phyloP scores from a whole-genome alignment of 164 flowering plant genomes.

The Macadamia tetraphylla region DNA sequence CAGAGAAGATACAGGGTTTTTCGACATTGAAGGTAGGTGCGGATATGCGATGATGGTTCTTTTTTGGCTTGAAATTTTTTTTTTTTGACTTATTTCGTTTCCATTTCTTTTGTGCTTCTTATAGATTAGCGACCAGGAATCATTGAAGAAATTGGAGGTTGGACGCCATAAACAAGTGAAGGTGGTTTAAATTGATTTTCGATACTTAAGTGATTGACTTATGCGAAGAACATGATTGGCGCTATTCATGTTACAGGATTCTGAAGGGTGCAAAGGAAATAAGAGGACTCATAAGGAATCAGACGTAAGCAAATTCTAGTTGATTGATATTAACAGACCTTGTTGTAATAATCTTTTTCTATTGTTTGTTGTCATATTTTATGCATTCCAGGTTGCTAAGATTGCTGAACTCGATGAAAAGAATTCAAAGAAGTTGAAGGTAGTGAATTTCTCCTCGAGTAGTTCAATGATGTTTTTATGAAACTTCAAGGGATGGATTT shows the following conservation, averaged over 20 bases:
- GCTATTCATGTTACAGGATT: conserved; percentile 3
- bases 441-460: conserved; percentile 2
- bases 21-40: conserved; percentile 46
- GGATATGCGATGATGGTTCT: conserved; percentile 3
- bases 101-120: conserved; percentile 8
- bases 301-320: background rate
- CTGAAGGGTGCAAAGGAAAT: conserved; percentile 2
- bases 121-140: conserved; percentile 57
- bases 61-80: background rate
- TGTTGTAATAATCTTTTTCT: background rate
- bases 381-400: conserved; percentile 16
- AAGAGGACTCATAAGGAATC: conserved; percentile 3
- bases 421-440: conserved; percentile 40
- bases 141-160: conserved; percentile 33
- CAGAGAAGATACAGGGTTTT: conserved; percentile 57
- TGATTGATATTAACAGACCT: background rate
- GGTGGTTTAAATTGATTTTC: conserved; percentile 13
- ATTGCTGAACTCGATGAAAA: conserved; percentile 21
- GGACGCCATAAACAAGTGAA: conserved; percentile 9
- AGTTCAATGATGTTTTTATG: background rate
- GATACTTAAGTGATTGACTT: background rate
- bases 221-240: background rate
- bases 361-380: conserved; percentile 1
- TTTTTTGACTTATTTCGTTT: background rate
- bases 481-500: no score